These are phyloP conservation scores for Talaromyces piceae DNA, from an alignment of 2,329 filamentous ascomycete species.

Conservation along the genomic window DNA sequence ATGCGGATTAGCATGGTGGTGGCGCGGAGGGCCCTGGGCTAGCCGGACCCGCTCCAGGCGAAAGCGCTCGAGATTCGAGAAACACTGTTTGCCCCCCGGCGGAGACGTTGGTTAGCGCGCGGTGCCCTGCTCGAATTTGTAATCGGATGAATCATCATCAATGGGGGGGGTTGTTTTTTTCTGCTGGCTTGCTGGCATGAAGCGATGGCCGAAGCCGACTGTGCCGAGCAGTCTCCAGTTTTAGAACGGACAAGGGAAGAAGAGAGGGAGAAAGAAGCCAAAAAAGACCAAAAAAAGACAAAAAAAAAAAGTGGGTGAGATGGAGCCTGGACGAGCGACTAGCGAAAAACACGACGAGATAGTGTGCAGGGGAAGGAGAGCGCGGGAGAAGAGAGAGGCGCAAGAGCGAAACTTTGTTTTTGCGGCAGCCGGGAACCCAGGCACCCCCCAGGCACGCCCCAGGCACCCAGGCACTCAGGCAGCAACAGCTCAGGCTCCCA, in stretches of 20 bases:
- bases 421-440: neutral
- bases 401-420: too few relatives aligned
- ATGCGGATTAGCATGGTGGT: too few relatives aligned
- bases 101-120: slow-evolving; percentile 5
- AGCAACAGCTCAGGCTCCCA: neutral
- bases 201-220: too few relatives aligned
- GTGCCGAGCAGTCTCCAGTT: too few relatives aligned
- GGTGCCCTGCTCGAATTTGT: too few relatives aligned
- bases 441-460: neutral
- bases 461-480: neutral
- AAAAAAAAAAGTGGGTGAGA: too few relatives aligned
- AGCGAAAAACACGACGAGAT: too few relatives aligned
- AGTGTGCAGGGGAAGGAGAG: neutral
- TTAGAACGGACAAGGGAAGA: neutral
- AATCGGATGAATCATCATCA: too few relatives aligned
- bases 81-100: slow-evolving; percentile 30
- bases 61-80: slow-evolving; percentile 35
- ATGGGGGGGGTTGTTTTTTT: too few relatives aligned
- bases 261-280: neutral
- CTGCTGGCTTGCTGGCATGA: too few relatives aligned
- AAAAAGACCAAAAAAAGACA: too few relatives aligned
- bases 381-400: neutral
- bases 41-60: slow-evolving; percentile 25
- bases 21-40: slow-evolving; percentile 24
- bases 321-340: too few relatives aligned